A percentile compares a stretch with the other conserved stretches of the same genome.
These are phyloP conservation scores for Wickerhamomyces tratensis DNA, from an alignment of 805 yeast species.

Conservation along the genomic window DNA sequence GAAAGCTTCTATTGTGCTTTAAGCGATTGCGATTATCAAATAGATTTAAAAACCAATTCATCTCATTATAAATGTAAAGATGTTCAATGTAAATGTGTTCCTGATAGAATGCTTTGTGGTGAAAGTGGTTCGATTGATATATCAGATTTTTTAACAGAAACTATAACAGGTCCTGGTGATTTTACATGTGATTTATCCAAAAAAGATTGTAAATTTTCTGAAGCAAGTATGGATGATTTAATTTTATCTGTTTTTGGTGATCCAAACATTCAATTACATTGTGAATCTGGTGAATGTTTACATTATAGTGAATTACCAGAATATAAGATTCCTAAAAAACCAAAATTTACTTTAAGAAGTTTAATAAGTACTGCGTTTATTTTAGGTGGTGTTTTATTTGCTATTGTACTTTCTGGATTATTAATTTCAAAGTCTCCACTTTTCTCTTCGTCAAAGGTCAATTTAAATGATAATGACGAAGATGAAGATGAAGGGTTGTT, in stretches of 20 bases:
- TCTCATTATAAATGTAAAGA: slow-evolving; percentile 72
- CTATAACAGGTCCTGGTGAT: slow-evolving; percentile 90
- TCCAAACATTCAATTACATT: slow-evolving; percentile 70
- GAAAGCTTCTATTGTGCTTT: slow-evolving; percentile 91
- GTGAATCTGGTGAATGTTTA: slow-evolving; percentile 84
- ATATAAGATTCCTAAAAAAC: slow-evolving; percentile 52
- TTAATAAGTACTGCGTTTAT: slow-evolving; percentile 36
- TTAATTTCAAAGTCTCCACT: slow-evolving; percentile 54
- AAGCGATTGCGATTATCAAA: slow-evolving; percentile 58
- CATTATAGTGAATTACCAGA: slow-evolving; percentile 94
- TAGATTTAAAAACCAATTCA: slow-evolving; percentile 49
- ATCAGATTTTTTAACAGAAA: slow-evolving; percentile 82
- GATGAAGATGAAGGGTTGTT: slow-evolving; percentile 35
- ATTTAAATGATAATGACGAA: slow-evolving; percentile 17
- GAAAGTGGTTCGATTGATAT: slow-evolving; percentile 90
- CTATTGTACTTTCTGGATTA: slow-evolving; percentile 29
- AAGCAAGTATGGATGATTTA: slow-evolving; percentile 92
- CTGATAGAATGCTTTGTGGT: slow-evolving; percentile 91
- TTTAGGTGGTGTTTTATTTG: slow-evolving; percentile 27
- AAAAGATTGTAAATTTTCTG: slow-evolving; percentile 70
- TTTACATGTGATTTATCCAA: slow-evolving; percentile 65
- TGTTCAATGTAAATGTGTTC: slow-evolving; percentile 82
- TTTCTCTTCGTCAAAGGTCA: slow-evolving; percentile 27
- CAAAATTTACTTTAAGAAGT: slow-evolving; percentile 33
- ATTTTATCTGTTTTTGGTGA: slow-evolving; percentile 94